phyloP scores from a whole-genome alignment of 2,329 filamentous ascomycete genomes.

The Blastomyces gilchristii region DNA sequence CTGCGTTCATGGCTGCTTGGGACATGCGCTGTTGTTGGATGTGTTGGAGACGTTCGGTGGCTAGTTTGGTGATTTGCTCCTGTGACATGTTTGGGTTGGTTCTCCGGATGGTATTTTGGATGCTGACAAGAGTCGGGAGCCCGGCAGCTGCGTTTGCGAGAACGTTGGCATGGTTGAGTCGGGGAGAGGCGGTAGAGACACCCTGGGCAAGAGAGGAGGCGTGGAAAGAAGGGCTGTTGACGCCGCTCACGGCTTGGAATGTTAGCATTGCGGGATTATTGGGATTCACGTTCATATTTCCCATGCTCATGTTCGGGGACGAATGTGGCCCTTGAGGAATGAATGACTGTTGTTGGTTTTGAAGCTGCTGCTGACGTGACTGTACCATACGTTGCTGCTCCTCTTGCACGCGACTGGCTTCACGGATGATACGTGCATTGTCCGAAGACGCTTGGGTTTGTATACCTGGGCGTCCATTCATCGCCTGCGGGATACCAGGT shows the following conservation, averaged over 20 bases:
- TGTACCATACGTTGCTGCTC: slow-evolving; percentile 52
- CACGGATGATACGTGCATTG: slow-evolving; percentile 39
- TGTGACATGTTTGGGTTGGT: slow-evolving; percentile 43
- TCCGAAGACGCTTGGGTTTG: slow-evolving; percentile 46
- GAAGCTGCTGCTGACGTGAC: slow-evolving; percentile 34
- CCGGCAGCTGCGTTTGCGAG: slow-evolving; percentile 42
- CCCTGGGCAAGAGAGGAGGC: slow-evolving; percentile 28
- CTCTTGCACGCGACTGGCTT: slow-evolving; percentile 39
- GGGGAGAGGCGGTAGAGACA: slow-evolving; percentile 38
- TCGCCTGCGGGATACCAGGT: slow-evolving; percentile 47
- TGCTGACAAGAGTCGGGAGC: slow-evolving; percentile 45
- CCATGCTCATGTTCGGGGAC: slow-evolving; percentile 37
- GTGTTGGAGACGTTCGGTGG: slow-evolving; percentile 43
- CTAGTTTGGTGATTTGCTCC: slow-evolving; percentile 45
- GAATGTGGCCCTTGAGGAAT: slow-evolving; percentile 35
- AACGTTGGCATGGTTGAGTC: slow-evolving; percentile 39
- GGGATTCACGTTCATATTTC: slow-evolving; percentile 30
- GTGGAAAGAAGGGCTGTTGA: slow-evolving; percentile 37
- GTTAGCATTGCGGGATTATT: slow-evolving; percentile 38
- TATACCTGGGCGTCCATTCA: slow-evolving; percentile 30
- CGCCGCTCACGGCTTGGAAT: slow-evolving; percentile 33
- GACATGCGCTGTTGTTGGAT: slow-evolving; percentile 37
- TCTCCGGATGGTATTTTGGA: slow-evolving; percentile 43
- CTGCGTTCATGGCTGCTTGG: slow-evolving; percentile 44
- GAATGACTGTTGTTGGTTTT: slow-evolving; percentile 34